These are phyloP conservation scores for Stachybotrys echinatus DNA, from an alignment of 2,329 filamentous ascomycete species.

Conservation along the genomic window DNA sequence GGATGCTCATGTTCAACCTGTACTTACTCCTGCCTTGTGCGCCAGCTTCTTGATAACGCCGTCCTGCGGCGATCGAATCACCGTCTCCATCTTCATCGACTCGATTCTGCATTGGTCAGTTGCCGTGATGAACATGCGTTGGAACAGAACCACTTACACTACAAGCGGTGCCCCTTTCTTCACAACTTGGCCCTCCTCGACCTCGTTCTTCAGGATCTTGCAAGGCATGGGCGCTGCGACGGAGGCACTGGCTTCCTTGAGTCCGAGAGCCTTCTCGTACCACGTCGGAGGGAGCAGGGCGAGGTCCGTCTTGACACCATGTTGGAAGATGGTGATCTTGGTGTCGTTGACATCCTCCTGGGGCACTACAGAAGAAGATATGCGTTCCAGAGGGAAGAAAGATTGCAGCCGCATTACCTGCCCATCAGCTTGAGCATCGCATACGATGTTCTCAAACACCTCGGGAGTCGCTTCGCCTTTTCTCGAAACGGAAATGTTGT, in stretches of 20 bases:
- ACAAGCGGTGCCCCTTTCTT: constrained; percentile 83
- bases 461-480: constrained; percentile 30
- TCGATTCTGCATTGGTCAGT: constrained; percentile 54
- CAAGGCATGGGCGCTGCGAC: constrained; percentile 96
- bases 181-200: constrained; percentile 74
- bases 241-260: constrained; percentile 74
- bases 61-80: constrained; percentile 70
- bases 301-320: constrained; percentile 54
- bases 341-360: constrained; percentile 47
- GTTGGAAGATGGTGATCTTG: constrained; percentile 73
- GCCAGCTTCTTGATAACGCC: constrained; percentile 68
- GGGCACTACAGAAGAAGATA: constrained; percentile 72
- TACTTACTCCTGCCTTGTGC: constrained; percentile 67
- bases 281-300: constrained; percentile 62
- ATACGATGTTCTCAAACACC: constrained; percentile 40
- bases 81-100: constrained; percentile 88
- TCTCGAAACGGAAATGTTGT: constrained; percentile 39
- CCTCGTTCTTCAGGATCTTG: constrained; percentile 88
- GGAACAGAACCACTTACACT: constrained; percentile 49
- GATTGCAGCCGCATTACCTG: constrained; percentile 27
- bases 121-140: background rate
- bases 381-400: constrained; percentile 76
- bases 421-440: constrained; percentile 24
- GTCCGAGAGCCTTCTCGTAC: constrained; percentile 81
- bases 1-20: background rate